These are phyloP conservation scores for Violaceomyces palustris DNA, from an alignment of 1,284 basidiomycete species.

Conservation along the genomic window DNA sequence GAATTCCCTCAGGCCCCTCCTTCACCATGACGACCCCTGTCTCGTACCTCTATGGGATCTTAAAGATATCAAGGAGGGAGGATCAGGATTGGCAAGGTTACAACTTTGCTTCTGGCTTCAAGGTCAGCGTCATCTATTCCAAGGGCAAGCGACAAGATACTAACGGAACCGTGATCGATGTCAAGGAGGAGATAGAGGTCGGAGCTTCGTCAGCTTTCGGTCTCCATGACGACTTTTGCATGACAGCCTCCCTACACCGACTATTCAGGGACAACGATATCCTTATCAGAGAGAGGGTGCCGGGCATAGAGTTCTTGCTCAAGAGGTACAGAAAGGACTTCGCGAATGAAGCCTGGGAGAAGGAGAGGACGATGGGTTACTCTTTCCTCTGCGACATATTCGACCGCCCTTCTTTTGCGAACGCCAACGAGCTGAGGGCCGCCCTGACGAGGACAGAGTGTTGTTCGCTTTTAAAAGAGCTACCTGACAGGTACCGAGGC, in stretches of 20 bases:
- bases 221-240: conserved; percentile 64
- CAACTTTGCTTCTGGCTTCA: conserved; percentile 61
- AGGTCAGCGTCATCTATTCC: conserved; percentile 62
- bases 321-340: conserved; percentile 61
- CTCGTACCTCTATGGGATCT: conserved; percentile 58
- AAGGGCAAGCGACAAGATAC: conserved; percentile 43
- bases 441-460: too few relatives aligned
- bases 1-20: conserved; percentile 55
- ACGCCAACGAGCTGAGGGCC: conserved; percentile 55
- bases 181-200: conserved; percentile 56
- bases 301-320: conserved; percentile 59
- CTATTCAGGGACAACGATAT: conserved; percentile 65
- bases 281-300: conserved; percentile 58
- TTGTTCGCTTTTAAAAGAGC: too few relatives aligned
- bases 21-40: conserved; percentile 54
- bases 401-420: conserved; percentile 8
- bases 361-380: conserved; percentile 63
- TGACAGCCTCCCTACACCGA: conserved; percentile 63
- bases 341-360: conserved; percentile 59
- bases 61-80: conserved; percentile 63
- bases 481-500: conserved; percentile 59
- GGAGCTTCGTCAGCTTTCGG: conserved; percentile 62
- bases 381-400: conserved; percentile 63
- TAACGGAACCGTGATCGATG: conserved; percentile 23
- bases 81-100: conserved; percentile 61